Evolutionary conservation across 306 rosid genomes (phyloP).

Genomic region (Hippophae rhamnoides): DNA sequence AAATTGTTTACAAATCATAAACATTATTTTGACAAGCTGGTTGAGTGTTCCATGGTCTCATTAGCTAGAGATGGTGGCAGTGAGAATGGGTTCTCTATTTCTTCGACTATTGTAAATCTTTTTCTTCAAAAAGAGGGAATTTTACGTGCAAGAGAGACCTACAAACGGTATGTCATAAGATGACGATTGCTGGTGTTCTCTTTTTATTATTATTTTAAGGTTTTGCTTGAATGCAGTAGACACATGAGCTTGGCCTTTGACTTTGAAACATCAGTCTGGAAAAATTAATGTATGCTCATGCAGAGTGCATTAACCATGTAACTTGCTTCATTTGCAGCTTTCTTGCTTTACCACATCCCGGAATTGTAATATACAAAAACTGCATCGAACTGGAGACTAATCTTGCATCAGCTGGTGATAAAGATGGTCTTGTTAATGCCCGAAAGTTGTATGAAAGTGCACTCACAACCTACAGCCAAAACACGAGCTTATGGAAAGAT

Average conservation of each 20-base stretch:
- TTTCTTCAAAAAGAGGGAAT: slow-evolving; percentile 71
- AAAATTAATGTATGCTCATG: not conserved
- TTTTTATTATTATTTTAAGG: not conserved
- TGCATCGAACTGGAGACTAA: slow-evolving; percentile 78
- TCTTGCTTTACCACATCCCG: slow-evolving; percentile 71
- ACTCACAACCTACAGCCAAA: slow-evolving; percentile 52
- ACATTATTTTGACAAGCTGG: slow-evolving; percentile 53
- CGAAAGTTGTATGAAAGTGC: slow-evolving; percentile 73
- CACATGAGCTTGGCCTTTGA: not conserved
- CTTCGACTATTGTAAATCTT: slow-evolving; percentile 51
- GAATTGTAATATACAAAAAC: slow-evolving; percentile 53
- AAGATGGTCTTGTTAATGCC: slow-evolving; percentile 53
- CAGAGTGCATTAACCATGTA: slow-evolving; percentile 1
- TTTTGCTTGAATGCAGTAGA: slow-evolving; percentile 1
- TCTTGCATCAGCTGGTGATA: slow-evolving; percentile 57
- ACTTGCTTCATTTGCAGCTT: slow-evolving; percentile 47
- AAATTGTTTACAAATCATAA: slow-evolving; percentile 53
- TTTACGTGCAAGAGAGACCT: slow-evolving; percentile 57
- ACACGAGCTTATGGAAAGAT: slow-evolving; percentile 65
- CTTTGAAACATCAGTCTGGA: not conserved
- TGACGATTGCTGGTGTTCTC: not conserved
- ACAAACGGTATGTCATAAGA: slow-evolving; percentile 51
- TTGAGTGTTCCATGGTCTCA: slow-evolving; percentile 51
- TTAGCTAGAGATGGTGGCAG: slow-evolving; percentile 62
- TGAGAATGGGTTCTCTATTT: slow-evolving; percentile 74